phyloP scores from a whole-genome alignment of 169 alveolate species.

The Plasmodium vinckei region DNA sequence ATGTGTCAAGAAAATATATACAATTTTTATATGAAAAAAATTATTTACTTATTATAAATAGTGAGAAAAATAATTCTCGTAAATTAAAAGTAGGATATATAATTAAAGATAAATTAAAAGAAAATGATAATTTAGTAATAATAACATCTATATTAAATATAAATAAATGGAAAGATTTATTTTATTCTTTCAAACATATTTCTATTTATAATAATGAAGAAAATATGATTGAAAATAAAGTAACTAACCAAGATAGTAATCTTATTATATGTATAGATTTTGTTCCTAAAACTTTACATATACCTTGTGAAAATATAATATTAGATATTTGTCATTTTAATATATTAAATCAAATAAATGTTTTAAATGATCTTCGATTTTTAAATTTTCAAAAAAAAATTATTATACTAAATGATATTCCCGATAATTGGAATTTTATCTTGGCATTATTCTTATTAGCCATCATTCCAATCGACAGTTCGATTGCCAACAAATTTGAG shows the following conservation, averaged over 20 bases:
- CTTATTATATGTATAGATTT: constrained; percentile 70
- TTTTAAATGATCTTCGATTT: constrained; percentile 42
- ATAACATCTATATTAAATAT: constrained; percentile 47
- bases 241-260: neutral
- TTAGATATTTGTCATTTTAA: constrained; percentile 62
- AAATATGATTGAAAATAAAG: constrained; percentile 5
- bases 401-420: constrained; percentile 19
- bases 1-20: constrained; percentile 16
- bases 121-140: constrained; percentile 33
- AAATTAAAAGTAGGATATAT: constrained; percentile 64
- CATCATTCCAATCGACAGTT: neutral
- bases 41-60: constrained; percentile 35
- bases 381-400: constrained; percentile 31
- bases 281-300: constrained; percentile 53
- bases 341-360: constrained; percentile 28
- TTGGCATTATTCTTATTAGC: constrained; percentile 28
- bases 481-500: constrained; percentile 14
- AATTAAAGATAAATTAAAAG: constrained; percentile 30
- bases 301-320: constrained; percentile 31
- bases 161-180: constrained; percentile 47
- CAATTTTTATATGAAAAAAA: constrained; percentile 29
- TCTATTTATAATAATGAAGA: constrained; percentile 62
- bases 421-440: constrained; percentile 54
- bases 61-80: constrained; percentile 57
- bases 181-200: neutral